Evolutionary conservation across 2,329 filamentous ascomycete genomes (phyloP).

Genomic region (Aspergillus pseudoglaucus): DNA sequence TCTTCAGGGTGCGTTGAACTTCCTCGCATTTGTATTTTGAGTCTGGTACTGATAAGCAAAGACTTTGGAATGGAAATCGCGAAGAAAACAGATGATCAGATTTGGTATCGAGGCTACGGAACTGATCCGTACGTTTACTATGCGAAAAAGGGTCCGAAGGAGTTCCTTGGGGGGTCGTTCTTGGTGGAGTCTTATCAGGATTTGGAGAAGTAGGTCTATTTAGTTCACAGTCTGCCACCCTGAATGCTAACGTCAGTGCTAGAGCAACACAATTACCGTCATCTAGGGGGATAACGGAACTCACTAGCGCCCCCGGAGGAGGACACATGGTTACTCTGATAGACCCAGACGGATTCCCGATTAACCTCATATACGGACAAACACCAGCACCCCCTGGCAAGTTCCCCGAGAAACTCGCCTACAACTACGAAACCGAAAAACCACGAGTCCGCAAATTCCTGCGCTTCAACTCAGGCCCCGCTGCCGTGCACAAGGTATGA

Average conservation of each 20-base stretch:
- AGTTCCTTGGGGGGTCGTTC: constrained; percentile 36
- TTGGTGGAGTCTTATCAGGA: constrained; percentile 38
- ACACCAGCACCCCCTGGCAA: constrained; percentile 12
- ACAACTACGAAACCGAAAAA: constrained; percentile 24
- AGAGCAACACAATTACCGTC: constrained; percentile 20
- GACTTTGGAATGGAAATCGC: constrained; percentile 31
- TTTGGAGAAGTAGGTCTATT: constrained; percentile 31
- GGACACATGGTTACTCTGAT: constrained; percentile 30
- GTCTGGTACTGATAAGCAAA: constrained; percentile 14
- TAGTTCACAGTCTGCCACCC: background rate
- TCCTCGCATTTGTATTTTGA: background rate
- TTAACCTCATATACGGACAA: constrained; percentile 38
- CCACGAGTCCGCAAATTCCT: constrained; percentile 22
- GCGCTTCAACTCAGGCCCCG: constrained; percentile 24
- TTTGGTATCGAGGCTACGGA: constrained; percentile 16
- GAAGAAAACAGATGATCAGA: constrained; percentile 20
- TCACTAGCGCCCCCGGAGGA: constrained; percentile 34
- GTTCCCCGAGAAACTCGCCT: constrained; percentile 14
- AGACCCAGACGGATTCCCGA: constrained; percentile 36
- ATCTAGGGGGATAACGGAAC: constrained; percentile 23
- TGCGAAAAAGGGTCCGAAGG: constrained; percentile 11
- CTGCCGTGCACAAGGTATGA: constrained; percentile 26
- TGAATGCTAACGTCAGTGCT: background rate
- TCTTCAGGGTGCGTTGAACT: background rate
- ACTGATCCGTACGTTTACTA: constrained; percentile 17